A percentile compares a stretch with the other conserved stretches of the same genome.
These are phyloP conservation scores for Fraxinus nigra DNA, from an alignment of 305 asterid genomes.

Conservation along the genomic window DNA sequence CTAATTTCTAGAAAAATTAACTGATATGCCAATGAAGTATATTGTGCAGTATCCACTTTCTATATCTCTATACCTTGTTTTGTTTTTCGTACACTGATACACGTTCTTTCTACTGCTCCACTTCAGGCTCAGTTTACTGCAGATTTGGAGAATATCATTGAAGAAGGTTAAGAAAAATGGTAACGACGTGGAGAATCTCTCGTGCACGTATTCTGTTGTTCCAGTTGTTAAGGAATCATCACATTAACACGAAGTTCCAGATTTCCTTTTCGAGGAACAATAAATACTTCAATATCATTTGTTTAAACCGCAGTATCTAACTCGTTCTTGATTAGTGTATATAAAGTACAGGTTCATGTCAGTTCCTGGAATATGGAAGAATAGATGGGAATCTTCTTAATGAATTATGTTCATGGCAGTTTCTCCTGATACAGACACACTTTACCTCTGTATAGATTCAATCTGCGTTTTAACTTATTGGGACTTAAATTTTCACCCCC, in stretches of 20 bases:
- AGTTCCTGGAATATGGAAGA: not conserved
- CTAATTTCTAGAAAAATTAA: not conserved
- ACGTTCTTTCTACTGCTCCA: slow-evolving; percentile 14
- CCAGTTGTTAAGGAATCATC: slow-evolving; percentile 50
- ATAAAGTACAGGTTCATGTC: not conserved
- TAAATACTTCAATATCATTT: not conserved
- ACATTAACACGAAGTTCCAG: slow-evolving; percentile 17
- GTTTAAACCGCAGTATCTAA: not conserved
- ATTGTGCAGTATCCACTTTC: not conserved
- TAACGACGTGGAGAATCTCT: slow-evolving; percentile 34
- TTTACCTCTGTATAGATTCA: not conserved
- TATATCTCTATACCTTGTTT: not conserved
- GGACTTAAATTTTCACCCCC: not conserved
- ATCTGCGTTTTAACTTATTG: not conserved
- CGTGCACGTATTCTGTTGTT: slow-evolving; percentile 50
- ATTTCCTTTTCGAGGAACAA: not conserved
- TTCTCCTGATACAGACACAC: not conserved
- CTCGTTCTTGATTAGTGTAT: not conserved
- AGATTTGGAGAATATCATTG: slow-evolving; percentile 69
- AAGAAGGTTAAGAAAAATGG: slow-evolving; percentile 57
- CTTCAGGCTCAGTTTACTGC: slow-evolving; percentile 68
- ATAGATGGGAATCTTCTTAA: not conserved
- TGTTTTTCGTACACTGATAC: not conserved
- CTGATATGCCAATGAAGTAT: not conserved
- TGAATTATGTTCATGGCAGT: not conserved